Evolutionary conservation across 108 stramenopile genomes (phyloP), one percentile per base, ranked within the genome.

Genomic region (Stephanodiscus minutulus): DNA sequence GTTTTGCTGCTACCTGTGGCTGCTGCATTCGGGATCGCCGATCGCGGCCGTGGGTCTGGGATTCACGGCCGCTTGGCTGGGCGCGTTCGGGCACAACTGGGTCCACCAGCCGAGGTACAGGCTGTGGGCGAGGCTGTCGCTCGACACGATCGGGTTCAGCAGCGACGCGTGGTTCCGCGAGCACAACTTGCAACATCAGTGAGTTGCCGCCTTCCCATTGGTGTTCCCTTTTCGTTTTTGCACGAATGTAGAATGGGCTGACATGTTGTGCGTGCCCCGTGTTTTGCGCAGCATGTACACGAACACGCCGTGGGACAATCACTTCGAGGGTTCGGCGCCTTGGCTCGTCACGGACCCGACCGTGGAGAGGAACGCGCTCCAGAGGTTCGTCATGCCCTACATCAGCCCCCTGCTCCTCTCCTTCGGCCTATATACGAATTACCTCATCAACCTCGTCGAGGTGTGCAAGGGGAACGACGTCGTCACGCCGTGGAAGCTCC

Each of bases 91-190:
- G 11, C 69, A 70, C 5, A 70, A 70, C 5, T 70, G 57, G 57
- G 62, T 70, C 33, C 69, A 70, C 21, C 69, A 70, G n/a, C 69
- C 69, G 25, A 46, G 13, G 60, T 70, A 70, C 37, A 70, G 43
- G 58, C 33, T 57, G 1, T 68, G 59, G 58, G 68, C 68, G 3
- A 22, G 27, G 35, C 25, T 68, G 36, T 60, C 58, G 7, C 59
- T 68, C 4, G 69, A 70, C 35, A 61, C 58, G 15, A 61, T 70
- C 11, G 69, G 69, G 12, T 70, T 70, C 48, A 70, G 69, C 28
- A 36, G 33, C 0, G 47, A 50, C 13, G 69, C 61, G 4, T 70
- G 69, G 69, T 70, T 62, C 20, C 52, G 69, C 27, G 69, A 70
- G 35, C 69, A 70, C 28, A 39, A 62, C 24, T 48, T 70, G n/a